A percentile compares a stretch with the other conserved stretches of the same genome.
Evolutionary conservation across 2,329 filamentous ascomycete genomes (phyloP).

Genomic region (Aspergillus nomiae): DNA sequence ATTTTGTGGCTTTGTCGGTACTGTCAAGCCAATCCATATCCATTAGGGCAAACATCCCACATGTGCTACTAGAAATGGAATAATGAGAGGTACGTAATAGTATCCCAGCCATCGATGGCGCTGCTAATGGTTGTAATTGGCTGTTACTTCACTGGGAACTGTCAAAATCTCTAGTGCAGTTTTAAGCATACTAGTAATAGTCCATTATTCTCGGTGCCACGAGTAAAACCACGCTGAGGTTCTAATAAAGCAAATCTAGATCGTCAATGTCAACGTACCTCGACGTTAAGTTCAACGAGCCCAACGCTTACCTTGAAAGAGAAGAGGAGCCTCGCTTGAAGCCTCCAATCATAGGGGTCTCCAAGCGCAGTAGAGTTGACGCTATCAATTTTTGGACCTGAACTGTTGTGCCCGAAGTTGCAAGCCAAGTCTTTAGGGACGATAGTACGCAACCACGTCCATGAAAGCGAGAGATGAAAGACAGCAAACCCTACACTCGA

Average conservation of each 20-base stretch:
- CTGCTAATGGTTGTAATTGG: background rate
- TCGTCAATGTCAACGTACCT: background rate
- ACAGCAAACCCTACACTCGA: constrained; percentile 1
- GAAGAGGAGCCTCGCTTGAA: no score
- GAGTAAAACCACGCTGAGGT: background rate
- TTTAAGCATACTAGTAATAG: background rate
- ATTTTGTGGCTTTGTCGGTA: background rate
- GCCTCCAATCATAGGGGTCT: background rate
- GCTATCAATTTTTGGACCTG: background rate
- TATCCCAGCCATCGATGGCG: background rate
- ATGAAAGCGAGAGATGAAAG: background rate
- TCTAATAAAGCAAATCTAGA: background rate
- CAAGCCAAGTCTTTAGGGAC: background rate
- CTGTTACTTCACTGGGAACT: background rate
- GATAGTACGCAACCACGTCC: background rate
- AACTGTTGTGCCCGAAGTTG: background rate
- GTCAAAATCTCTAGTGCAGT: no score
- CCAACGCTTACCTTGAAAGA: background rate
- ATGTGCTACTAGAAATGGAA: background rate
- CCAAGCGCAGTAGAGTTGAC: background rate
- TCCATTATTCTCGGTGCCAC: background rate
- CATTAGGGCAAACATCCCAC: background rate
- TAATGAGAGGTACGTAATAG: background rate
- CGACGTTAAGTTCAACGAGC: background rate
- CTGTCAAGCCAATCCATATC: background rate